Base-by-base conservation (phyloP, 176 grass and related monocot species). In the Zea mays region DNA sequence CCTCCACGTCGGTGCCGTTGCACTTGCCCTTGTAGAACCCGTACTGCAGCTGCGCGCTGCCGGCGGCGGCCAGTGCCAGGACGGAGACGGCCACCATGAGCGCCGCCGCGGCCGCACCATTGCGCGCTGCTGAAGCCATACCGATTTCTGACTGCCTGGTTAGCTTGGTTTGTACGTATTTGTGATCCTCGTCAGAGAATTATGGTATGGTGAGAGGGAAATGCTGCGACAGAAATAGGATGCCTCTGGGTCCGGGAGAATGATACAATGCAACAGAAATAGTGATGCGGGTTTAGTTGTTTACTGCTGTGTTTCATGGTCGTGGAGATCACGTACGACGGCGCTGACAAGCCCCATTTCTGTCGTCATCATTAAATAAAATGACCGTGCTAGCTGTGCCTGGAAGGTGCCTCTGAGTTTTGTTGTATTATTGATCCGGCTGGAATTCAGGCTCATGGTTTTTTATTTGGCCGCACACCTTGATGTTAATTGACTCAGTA, bases 11-110 rank as follows among this genome's bases (percentile, higher is more conserved):
- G 59, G 19, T 67, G 70, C n/a, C 70, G 48, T 66, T 67, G 57
- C 83, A 86, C 79, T 80, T 83, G 63, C 75, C 75, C 42, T 33
- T 84, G 81, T 89, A 85, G 86, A 72, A 89, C 56, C 82, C 69
- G 17, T 79, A 17, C 62, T 79, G 68, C 1, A 88, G 75, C 60
- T 74, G 50, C 19, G 67, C 68, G 10, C 34, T 7, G 86, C 68
- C 16, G 40, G 9, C 41, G 65, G 11, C 14, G 58, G 77, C 71
- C 10, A 85, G 50, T 5, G 60, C 55, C 34, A 85, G 43, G 67
- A 77, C 60, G 6, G 63, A 17, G 0, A 72, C 40, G 41, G 78
- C 75, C 69, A 43, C 59, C 15, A 62, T 20, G 5, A 78, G 62
- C 46, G 49, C 60, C 7, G 73, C 21, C 10, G 42, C 16, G 2